Conservation (phyloP, 2,329 filamentous ascomycete genomes). For the Stromatinia cepivora region DNA sequence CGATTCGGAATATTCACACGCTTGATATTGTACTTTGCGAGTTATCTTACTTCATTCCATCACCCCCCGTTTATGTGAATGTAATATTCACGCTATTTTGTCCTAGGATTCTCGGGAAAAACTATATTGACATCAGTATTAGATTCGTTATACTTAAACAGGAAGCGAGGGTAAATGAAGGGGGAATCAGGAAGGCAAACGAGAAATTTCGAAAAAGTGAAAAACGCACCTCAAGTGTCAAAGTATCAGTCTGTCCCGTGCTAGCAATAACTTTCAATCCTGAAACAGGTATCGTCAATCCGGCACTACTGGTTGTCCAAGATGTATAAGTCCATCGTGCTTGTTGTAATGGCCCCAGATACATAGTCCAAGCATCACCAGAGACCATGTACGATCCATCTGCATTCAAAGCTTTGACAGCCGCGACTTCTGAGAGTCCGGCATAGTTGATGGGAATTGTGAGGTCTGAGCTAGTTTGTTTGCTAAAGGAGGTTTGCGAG, state of each 20-base stretch:
- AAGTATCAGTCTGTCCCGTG: neutral
- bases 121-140: neutral
- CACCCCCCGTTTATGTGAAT: neutral
- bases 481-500: slow-evolving; percentile 23
- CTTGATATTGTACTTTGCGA: neutral
- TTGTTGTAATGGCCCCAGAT: slow-evolving; percentile 53
- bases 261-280: slow-evolving; percentile 44
- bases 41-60: neutral
- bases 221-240: slow-evolving; percentile 9
- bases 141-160: neutral
- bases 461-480: slow-evolving; percentile 37
- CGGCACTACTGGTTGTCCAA: slow-evolving; percentile 51
- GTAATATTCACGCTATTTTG: slow-evolving; percentile 17
- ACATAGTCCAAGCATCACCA: slow-evolving; percentile 56
- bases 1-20: neutral
- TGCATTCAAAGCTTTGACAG: slow-evolving; percentile 51
- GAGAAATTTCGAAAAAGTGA: too few species aligned
- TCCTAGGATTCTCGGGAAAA: slow-evolving; percentile 13
- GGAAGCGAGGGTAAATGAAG: neutral
- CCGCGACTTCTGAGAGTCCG: slow-evolving; percentile 51
- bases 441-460: slow-evolving; percentile 54
- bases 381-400: slow-evolving; percentile 51
- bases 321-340: slow-evolving; percentile 50
- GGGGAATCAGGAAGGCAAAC: neutral
- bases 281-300: slow-evolving; percentile 49